Base-by-base conservation (phyloP, 2,329 filamentous ascomycete species). In the Sporothrix euskadiensis region DNA sequence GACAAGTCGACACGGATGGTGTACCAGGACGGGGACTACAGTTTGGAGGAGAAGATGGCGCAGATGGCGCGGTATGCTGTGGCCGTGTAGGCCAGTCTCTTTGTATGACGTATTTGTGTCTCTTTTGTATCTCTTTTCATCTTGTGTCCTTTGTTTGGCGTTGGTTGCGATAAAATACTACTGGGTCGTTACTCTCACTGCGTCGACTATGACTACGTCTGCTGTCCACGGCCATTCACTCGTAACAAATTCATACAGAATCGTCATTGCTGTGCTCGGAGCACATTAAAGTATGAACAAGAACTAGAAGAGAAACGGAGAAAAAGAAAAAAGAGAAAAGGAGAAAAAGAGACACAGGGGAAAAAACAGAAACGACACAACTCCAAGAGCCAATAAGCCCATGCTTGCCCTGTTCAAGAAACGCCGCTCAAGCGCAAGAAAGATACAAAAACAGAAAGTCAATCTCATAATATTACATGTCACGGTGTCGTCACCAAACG, bases 1-100 rank as follows among this genome's bases (percentile, higher is more conserved):
- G 88, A 80, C 66, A 82, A 82, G 78, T 77, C 78, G n/a, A 78
- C 85, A 73, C 88, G 88, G 80, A 90, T 97, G 88, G 86, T 97
- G 41, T 97, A 96, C 83, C 90, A 90, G 75, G 93, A 97, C 80
- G 89, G 91, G 70, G 90, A 92, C 74, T 84, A 90, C 79, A 96
- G 92, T 78, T 92, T 94, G 1, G 94, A 98, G 84, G 94, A 97
- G 86, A 93, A 91, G 83, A 94, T 97, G 92, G 91, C 93, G 39
- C 83, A 85, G 79, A 84, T 96, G 83, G 86, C 92, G 75, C 90
- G 89, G 82, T 97, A 97, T 84, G 89, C 90, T 0, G 69, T 76
- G 32, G 74, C 72, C 2, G 65, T 57, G 26, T 71, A 66, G 16
- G 44, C 2, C 0, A 14, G 19, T n/a, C 7, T 10, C 2, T n/a